Conservation (phyloP, 2,329 filamentous ascomycete genomes). For the Amphichorda felina region DNA sequence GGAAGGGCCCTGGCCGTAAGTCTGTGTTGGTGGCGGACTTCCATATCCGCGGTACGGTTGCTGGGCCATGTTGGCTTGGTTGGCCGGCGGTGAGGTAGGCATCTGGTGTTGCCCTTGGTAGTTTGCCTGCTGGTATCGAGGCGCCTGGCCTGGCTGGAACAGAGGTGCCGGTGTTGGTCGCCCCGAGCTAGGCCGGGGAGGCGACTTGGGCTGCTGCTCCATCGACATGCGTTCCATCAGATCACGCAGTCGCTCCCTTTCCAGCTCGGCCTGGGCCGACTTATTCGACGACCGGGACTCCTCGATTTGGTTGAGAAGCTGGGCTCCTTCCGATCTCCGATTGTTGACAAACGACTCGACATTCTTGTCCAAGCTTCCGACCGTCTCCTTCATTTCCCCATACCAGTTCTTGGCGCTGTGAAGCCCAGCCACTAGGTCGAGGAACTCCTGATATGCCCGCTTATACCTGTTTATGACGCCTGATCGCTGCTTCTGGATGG, state of each 20-base stretch:
- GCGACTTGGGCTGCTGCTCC: conserved; percentile 37
- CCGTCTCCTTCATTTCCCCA: conserved; percentile 87
- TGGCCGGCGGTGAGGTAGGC: conserved; percentile 42
- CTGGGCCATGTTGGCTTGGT: conserved; percentile 26
- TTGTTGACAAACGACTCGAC: conserved; percentile 97
- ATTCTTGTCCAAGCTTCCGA: conserved; percentile 86
- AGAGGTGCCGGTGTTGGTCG: conserved; percentile 26
- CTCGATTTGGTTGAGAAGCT: conserved; percentile 81
- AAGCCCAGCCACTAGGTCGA: conserved; percentile 78
- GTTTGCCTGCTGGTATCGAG: conserved; percentile 39
- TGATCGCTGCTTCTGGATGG: conserved; percentile 70
- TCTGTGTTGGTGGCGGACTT: conserved; percentile 23
- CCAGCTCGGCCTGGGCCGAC: conserved; percentile 57
- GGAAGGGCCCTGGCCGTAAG: conserved; percentile 26
- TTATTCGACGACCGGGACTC: conserved; percentile 56
- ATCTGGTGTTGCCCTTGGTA: conserved; percentile 48
- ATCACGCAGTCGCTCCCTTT: conserved; percentile 75
- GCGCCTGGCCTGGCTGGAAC: conserved; percentile 33
- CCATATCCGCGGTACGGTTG: conserved; percentile 30
- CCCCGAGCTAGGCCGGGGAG: conserved; percentile 12
- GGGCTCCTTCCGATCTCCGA: conserved; percentile 77
- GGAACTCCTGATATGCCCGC: conserved; percentile 82
- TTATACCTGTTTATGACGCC: conserved; percentile 79
- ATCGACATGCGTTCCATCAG: conserved; percentile 96
- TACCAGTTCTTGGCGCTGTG: conserved; percentile 89